These are phyloP conservation scores for Ogataea paradorogensis DNA, from an alignment of 805 yeast genomes.

Conservation along the genomic window DNA sequence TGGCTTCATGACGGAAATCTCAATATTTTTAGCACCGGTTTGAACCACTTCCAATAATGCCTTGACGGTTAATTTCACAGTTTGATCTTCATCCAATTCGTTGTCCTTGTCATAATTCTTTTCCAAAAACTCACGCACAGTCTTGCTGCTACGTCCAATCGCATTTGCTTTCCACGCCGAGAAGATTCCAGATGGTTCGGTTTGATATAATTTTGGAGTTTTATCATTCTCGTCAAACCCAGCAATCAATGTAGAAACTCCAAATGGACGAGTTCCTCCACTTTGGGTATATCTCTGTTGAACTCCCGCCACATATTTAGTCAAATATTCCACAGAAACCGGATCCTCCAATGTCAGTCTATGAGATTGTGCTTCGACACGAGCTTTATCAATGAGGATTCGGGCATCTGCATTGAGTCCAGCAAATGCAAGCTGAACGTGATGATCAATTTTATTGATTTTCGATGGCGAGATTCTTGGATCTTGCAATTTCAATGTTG, in stretches of 20 bases:
- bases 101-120: conserved; percentile 65
- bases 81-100: conserved; percentile 61
- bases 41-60: conserved; percentile 94
- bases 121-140: conserved; percentile 93
- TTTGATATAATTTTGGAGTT: conserved; percentile 81
- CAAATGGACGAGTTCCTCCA: conserved; percentile 98
- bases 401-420: conserved; percentile 99
- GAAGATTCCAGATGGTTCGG: conserved; percentile 96
- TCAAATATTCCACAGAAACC: conserved; percentile 84
- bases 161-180: conserved; percentile 98
- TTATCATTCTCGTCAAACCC: conserved; percentile 89
- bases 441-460: conserved; percentile 87
- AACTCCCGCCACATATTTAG: conserved; percentile 95
- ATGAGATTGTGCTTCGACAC: conserved; percentile 95
- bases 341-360: conserved; percentile 93
- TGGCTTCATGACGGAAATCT: conserved; percentile 82
- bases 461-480: conserved; percentile 95
- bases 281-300: conserved; percentile 96
- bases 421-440: conserved; percentile 89
- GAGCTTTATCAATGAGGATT: conserved; percentile 88
- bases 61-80: conserved; percentile 79
- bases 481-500: conserved; percentile 92
- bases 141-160: conserved; percentile 91
- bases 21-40: conserved; percentile 96
- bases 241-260: conserved; percentile 90